phyloP scores from a whole-genome alignment of 2,329 filamentous ascomycete genomes.

The Leptosphaerulina australis region DNA sequence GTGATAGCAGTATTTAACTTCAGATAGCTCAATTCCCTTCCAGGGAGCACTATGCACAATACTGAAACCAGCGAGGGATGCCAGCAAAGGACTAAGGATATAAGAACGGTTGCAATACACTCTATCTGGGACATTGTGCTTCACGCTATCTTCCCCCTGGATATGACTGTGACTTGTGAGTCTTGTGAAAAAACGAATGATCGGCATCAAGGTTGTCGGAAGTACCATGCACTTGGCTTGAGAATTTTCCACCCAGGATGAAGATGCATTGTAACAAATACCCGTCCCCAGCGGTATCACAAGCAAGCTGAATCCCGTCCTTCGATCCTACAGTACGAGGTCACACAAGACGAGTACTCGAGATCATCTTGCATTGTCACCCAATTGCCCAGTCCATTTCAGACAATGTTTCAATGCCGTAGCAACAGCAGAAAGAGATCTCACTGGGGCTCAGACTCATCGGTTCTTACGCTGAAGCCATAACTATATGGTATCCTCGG shows the following conservation, averaged over 20 bases:
- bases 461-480: not conserved
- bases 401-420: not conserved
- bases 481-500: not conserved
- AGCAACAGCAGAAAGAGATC: not conserved
- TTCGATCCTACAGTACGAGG: not conserved
- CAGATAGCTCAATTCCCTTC: too few relatives aligned
- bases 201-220: not conserved
- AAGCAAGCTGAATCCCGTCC: not conserved
- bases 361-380: not conserved
- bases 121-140: too few relatives aligned
- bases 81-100: too few relatives aligned
- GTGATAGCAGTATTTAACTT: too few relatives aligned
- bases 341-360: not conserved
- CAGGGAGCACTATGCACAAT: too few relatives aligned
- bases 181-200: conserved; percentile 7
- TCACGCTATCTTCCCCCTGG: too few relatives aligned
- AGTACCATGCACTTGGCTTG: conserved; percentile 3
- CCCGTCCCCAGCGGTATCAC: not conserved
- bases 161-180: conserved; percentile 11
- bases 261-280: not conserved
- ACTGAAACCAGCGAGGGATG: too few relatives aligned
- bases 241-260: conserved; percentile 2
- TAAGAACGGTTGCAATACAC: too few relatives aligned
- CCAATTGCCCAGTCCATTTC: too few relatives aligned
- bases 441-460: conserved; percentile 4